Conservation (phyloP, 179 eudicot genomes). For the Actinidia arguta region DNA sequence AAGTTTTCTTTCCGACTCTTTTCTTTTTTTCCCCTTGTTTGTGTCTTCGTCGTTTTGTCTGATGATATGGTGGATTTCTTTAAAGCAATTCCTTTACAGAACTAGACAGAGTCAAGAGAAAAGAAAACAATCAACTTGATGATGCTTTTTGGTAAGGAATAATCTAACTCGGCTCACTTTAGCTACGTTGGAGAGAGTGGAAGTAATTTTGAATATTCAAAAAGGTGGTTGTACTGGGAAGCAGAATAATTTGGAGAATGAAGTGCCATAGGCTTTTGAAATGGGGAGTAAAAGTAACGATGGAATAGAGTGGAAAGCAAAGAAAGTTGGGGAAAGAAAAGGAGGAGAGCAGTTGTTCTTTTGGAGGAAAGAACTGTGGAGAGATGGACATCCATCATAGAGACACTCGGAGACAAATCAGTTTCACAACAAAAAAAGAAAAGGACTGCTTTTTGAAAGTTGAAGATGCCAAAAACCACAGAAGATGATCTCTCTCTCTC, state of each 20-base stretch:
- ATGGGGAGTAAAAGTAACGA: not conserved
- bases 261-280: not conserved
- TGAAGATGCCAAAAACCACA: not conserved
- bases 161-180: not conserved
- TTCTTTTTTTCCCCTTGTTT: too few species aligned
- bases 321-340: not conserved
- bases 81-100: too few species aligned
- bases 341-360: not conserved
- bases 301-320: not conserved
- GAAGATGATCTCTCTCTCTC: not conserved
- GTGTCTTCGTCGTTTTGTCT: not conserved
- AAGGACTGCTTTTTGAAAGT: not conserved
- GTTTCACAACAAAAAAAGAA: not conserved
- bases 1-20: too few species aligned
- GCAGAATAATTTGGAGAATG: not conserved
- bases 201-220: not conserved
- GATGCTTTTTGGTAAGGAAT: not conserved
- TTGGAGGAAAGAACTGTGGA: not conserved
- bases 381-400: not conserved
- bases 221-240: too few species aligned
- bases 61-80: not conserved
- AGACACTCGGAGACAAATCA: conserved; percentile 29
- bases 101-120: not conserved
- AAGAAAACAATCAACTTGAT: not conserved
- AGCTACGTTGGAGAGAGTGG: not conserved